Evolutionary conservation across 2,329 filamentous ascomycete genomes (phyloP), one percentile per base, ranked within the genome.

Genomic region (Fusarium liriodendri): DNA sequence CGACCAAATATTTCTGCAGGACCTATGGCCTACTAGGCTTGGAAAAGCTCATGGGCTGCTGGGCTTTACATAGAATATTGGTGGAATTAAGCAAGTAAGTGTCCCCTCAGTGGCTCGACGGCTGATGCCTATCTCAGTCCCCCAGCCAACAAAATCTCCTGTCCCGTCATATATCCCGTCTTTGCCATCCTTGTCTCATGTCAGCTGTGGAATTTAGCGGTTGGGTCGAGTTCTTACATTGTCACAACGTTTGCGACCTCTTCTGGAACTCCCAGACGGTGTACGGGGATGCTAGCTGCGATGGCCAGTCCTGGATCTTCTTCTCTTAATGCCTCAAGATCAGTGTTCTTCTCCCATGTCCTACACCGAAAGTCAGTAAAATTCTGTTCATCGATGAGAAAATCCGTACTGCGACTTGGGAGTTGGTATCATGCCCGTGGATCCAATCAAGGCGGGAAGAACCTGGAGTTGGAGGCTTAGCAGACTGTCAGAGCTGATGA

Each of bases 381-480:
- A 6, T 5, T 13, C 5, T 2, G 22, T 29, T 14, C 10, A 0
- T 10, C 14, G 3, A 14, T 4, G 16, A 16, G 29, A 16, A 11
- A 14, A 6, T 27, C 37, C 67, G 57, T 69, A 82, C 81, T 67
- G 75, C 40, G 77, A 75, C 29, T 78, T 79, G 1, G 81, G 80
- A 0, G 77, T 75, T 2, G 81, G 79, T 38, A 83, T 83, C 81
- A 83, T 82, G 40, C 79, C 81, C 10, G 81, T 83, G 3, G 77
- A 74, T 0, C 80, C 81, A 45, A 83, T 83, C 80, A 83, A 81
- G n/a, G 81, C 81, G 2, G 81, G 81, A 4, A 79, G 68, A 3
- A 83, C 78, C 80, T 59, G 37, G 22, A 11, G 11, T 54, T 40
- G 22, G 7, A 40, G 10, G 6, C 27, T 66, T 16, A 67, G 16